Evolutionary conservation across 805 yeast species (phyloP), one percentile per base, ranked within the genome.

Genomic region (Hanseniaspora hatyaiensis): DNA sequence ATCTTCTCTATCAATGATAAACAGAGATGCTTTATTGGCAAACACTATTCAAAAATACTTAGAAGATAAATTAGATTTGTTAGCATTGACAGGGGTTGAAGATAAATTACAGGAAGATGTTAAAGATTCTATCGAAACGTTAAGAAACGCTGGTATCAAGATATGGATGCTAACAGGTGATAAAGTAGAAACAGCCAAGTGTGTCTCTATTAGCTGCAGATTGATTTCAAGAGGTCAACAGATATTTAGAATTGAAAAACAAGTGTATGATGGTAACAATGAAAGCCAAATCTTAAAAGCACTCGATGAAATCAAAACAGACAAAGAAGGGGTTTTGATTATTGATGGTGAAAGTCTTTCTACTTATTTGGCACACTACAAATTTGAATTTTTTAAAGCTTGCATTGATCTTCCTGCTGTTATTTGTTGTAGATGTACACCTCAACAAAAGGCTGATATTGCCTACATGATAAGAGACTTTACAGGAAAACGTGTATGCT

Each of bases 81-180:
- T 86, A 43, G 99, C 98, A 0, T 68, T 92, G 34, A 92, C 98
- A 0, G 99, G 99, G 52, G 99, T 92, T 20, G 99, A 92, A 60
- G 99, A 92, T 61, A 84, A 86, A 60, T 71, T 92, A 41, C 99
- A 92, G 61, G 73, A 76, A 50, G 87, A 89, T 61, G 96, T 94
- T 41, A 89, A 89, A 64, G 74, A 94, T 0, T 85, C 96, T 0
- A 79, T 92, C 50, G 99, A 92, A 66, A 70, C 88, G 30, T 70
- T 92, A 54, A 74, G 98, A 55, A 92, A 94, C 65, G 99, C 97
- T 0, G 98, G 97, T 3, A 77, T 94, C 49, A 88, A 88, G 57
- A 92, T 92, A 44, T 92, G 99, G 99, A 94, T 92, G 98, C 68
- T 92, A 40, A 92, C 99, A 0, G 99, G 99, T 55, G 99, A 92